phyloP scores from a whole-genome alignment of 106 monocot genomes.

The Dioscorea dumetorum region DNA sequence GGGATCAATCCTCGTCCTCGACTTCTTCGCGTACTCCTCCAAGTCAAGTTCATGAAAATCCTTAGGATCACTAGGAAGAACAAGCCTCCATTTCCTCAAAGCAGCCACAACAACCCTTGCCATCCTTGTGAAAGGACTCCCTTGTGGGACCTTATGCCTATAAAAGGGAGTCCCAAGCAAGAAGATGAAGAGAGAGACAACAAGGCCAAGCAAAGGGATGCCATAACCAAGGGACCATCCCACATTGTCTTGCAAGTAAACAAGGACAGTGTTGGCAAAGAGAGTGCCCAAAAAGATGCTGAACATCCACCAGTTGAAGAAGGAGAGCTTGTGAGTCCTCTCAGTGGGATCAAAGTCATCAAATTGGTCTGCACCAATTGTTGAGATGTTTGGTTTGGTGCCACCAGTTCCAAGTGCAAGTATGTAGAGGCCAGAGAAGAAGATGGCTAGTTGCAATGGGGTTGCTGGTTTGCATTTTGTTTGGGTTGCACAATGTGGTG shows the following conservation, averaged over 20 bases:
- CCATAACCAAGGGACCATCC: slow-evolving; percentile 48
- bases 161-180: slow-evolving; percentile 44
- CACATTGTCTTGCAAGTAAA: slow-evolving; percentile 56
- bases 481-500: slow-evolving; percentile 28
- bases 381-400: slow-evolving; percentile 62
- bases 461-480: slow-evolving; percentile 13
- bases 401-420: slow-evolving; percentile 46
- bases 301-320: slow-evolving; percentile 82
- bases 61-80: slow-evolving; percentile 26
- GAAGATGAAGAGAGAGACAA: slow-evolving; percentile 30
- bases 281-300: slow-evolving; percentile 49
- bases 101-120: slow-evolving; percentile 32
- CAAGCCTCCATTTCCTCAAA: slow-evolving; percentile 21
- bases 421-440: slow-evolving; percentile 42
- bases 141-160: slow-evolving; percentile 35
- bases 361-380: slow-evolving; percentile 59
- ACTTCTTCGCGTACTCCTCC: slow-evolving; percentile 10
- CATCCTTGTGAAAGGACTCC: slow-evolving; percentile 52
- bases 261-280: slow-evolving; percentile 43
- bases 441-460: slow-evolving; percentile 27
- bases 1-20: slow-evolving; percentile 23
- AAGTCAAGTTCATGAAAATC: slow-evolving; percentile 32
- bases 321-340: slow-evolving; percentile 38
- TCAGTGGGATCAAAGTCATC: slow-evolving; percentile 48
- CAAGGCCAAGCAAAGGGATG: slow-evolving; percentile 33